Percentiles rank a stretch among this genome's conserved stretches.
Evolutionary conservation across 2,329 filamentous ascomycete species (phyloP).

Genomic region (Cercospora brassicicola): DNA sequence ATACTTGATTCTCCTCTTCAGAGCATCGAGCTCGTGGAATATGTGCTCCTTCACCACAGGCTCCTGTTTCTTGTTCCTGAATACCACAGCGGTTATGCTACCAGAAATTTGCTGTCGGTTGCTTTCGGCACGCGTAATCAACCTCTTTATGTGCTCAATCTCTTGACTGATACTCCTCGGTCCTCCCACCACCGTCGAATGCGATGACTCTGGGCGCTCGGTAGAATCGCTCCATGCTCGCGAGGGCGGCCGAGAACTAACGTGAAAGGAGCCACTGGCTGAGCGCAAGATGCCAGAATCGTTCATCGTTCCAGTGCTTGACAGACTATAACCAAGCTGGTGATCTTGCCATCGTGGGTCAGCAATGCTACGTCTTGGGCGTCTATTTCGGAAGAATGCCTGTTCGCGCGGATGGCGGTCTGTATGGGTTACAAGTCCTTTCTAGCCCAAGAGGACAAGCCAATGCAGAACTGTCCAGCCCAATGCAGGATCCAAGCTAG

Average conservation of each 20-base stretch:
- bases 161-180: conserved; percentile 27
- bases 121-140: conserved; percentile 27
- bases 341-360: background rate
- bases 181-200: conserved; percentile 2
- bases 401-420: background rate
- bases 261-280: conserved; percentile 11
- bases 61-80: conserved; percentile 26
- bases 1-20: conserved; percentile 37
- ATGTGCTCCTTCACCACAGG: conserved; percentile 25
- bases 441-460: conserved; percentile 1
- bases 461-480: background rate
- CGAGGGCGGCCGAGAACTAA: conserved; percentile 14
- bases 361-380: conserved; percentile 1
- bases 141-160: conserved; percentile 34
- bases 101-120: conserved; percentile 19
- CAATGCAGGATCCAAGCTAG: conserved; percentile 12
- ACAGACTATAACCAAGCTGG: background rate
- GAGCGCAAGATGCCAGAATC: conserved; percentile 10
- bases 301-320: conserved; percentile 9
- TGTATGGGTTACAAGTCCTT: background rate
- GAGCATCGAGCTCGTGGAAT: conserved; percentile 33
- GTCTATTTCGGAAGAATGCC: background rate
- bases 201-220: conserved; percentile 17
- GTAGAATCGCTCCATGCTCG: conserved; percentile 23
- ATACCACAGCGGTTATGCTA: conserved; percentile 33